A percentile compares a stretch with the other conserved stretches of the same genome.
Evolutionary conservation across 2,329 filamentous ascomycete genomes (phyloP).

Genomic region (Fusarium pseudoanthophilum): DNA sequence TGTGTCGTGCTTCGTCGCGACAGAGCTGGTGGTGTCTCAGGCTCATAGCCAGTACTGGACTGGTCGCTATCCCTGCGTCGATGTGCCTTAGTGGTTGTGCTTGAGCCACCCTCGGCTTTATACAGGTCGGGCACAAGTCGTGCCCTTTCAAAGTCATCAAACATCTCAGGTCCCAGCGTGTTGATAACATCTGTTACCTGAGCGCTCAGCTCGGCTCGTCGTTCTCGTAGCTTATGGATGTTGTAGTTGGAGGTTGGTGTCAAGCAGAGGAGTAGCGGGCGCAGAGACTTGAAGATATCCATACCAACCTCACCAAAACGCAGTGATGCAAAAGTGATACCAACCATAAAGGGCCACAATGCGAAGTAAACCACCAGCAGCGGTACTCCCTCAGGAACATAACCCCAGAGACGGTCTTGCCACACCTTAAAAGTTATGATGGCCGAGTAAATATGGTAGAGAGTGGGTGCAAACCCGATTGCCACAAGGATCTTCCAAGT

Average conservation of each 20-base stretch:
- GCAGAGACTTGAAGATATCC: conserved; percentile 96
- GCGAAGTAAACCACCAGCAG: conserved; percentile 79
- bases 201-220: conserved; percentile 77
- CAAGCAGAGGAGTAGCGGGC: conserved; percentile 86
- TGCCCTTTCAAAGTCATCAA: conserved; percentile 89
- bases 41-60: conserved; percentile 54
- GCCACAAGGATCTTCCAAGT: conserved; percentile 96
- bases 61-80: conserved; percentile 61
- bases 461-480: conserved; percentile 80
- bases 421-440: conserved; percentile 81
- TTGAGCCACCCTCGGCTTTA: conserved; percentile 49
- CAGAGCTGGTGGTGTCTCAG: conserved; percentile 54
- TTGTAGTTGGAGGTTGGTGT: conserved; percentile 87
- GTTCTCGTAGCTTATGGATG: conserved; percentile 78
- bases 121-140: conserved; percentile 72
- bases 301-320: conserved; percentile 98
- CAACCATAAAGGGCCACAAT: conserved; percentile 83
- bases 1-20: conserved; percentile 63
- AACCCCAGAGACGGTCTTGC: conserved; percentile 83
- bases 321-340: conserved; percentile 90
- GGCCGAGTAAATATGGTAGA: conserved; percentile 85
- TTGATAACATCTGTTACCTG: conserved; percentile 95
- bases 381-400: conserved; percentile 81
- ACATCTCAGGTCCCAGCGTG: conserved; percentile 93
- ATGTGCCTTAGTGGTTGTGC: conserved; percentile 37